A percentile compares a stretch with the other conserved stretches of the same genome.
Conservation (phyloP, 2,329 filamentous ascomycete genomes). For the Teratosphaeria epicoccoides region DNA sequence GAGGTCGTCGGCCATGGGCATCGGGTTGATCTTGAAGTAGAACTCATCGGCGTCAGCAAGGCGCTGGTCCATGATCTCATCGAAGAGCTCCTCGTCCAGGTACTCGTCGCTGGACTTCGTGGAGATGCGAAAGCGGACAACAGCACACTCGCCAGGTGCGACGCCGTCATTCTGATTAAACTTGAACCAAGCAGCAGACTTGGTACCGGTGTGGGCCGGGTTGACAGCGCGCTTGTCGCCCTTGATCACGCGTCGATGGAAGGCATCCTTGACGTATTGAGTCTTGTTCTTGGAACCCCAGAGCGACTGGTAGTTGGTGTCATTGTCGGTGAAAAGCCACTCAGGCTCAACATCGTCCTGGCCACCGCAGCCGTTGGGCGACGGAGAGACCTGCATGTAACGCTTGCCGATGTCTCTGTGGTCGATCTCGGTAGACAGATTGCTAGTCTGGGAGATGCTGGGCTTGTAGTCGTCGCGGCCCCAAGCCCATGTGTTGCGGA, state of each 20-base stretch:
- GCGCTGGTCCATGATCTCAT: slow-evolving; percentile 78
- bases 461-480: slow-evolving; percentile 79
- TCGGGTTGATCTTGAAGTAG: slow-evolving; percentile 82
- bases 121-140: slow-evolving; percentile 84
- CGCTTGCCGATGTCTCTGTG: slow-evolving; percentile 74
- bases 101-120: slow-evolving; percentile 58
- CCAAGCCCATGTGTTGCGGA: slow-evolving; percentile 96
- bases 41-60: slow-evolving; percentile 91
- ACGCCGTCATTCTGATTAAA: slow-evolving; percentile 88
- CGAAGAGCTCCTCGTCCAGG: slow-evolving; percentile 85
- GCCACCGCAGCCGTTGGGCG: slow-evolving; percentile 68
- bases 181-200: slow-evolving; percentile 80
- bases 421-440: slow-evolving; percentile 62
- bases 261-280: slow-evolving; percentile 87
- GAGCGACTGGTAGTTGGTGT: slow-evolving; percentile 72
- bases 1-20: slow-evolving; percentile 87
- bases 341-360: slow-evolving; percentile 76
- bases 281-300: slow-evolving; percentile 70
- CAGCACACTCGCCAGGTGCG: slow-evolving; percentile 80
- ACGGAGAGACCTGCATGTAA: slow-evolving; percentile 77
- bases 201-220: slow-evolving; percentile 69
- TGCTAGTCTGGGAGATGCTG: slow-evolving; percentile 54
- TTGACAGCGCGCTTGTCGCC: slow-evolving; percentile 73
- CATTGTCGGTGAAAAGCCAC: slow-evolving; percentile 88
- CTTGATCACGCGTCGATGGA: slow-evolving; percentile 78